These are phyloP conservation scores for Aphanomyces cochlioides DNA, from an alignment of 352 stramenopile genomes.

Conservation along the genomic window DNA sequence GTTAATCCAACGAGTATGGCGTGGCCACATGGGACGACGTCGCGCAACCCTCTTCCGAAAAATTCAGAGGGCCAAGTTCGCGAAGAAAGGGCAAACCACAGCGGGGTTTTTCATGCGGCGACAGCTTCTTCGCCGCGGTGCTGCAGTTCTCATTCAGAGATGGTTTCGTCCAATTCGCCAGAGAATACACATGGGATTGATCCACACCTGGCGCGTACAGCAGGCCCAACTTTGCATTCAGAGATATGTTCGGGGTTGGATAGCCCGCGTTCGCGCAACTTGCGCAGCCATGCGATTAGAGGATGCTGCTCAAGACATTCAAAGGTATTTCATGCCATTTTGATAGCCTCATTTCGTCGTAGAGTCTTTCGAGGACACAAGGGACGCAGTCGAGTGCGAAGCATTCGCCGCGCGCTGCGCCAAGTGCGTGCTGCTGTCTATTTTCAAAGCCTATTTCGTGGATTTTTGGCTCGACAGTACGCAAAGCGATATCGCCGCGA, in stretches of 20 bases:
- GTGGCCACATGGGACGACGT: slow-evolving; percentile 48
- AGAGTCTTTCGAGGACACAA: slow-evolving; percentile 43
- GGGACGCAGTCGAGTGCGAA: slow-evolving; percentile 32
- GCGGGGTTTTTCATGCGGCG: slow-evolving; percentile 47
- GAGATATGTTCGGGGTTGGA: slow-evolving; percentile 50
- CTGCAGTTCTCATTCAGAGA: slow-evolving; percentile 44
- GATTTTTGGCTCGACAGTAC: slow-evolving; percentile 21
- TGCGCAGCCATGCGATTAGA: slow-evolving; percentile 40
- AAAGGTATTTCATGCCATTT: slow-evolving; percentile 42
- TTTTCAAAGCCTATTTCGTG: slow-evolving; percentile 15
- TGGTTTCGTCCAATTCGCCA: slow-evolving; percentile 47
- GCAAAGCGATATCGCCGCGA: background rate
- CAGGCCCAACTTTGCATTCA: slow-evolving; percentile 49
- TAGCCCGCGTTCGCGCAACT: slow-evolving; percentile 38
- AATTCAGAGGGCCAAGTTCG: slow-evolving; percentile 51
- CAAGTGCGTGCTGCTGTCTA: slow-evolving; percentile 15
- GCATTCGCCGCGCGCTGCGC: background rate
- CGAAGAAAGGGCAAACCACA: slow-evolving; percentile 52
- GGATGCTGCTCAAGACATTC: slow-evolving; percentile 40
- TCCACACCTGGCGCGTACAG: slow-evolving; percentile 44
- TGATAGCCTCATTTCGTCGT: no score
- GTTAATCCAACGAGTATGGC: slow-evolving; percentile 45
- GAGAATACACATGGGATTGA: slow-evolving; percentile 43
- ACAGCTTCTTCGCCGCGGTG: slow-evolving; percentile 45
- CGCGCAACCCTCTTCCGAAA: slow-evolving; percentile 61